These are phyloP conservation scores for Viridothelium virens DNA, from an alignment of 495 filamentous ascomycete genomes.

Conservation along the genomic window DNA sequence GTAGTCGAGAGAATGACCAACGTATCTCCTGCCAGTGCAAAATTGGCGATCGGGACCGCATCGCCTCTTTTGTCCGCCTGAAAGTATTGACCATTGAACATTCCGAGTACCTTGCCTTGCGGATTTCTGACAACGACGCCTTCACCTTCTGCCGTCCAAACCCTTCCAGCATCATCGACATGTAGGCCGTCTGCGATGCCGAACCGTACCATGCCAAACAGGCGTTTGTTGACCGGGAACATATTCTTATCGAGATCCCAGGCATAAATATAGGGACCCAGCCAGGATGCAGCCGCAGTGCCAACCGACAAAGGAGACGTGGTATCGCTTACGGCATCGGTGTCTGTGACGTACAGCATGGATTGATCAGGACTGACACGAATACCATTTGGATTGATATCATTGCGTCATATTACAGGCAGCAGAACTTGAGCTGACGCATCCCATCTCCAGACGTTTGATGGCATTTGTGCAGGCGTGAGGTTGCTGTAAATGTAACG, in stretches of 20 bases:
- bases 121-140: constrained; percentile 16
- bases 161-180: constrained; percentile 16
- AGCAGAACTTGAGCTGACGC: constrained; percentile 1
- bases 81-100: constrained; percentile 16
- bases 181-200: constrained; percentile 17
- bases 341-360: constrained; percentile 15
- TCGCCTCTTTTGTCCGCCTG: constrained; percentile 4
- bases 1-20: constrained; percentile 13
- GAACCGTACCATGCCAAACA: constrained; percentile 13
- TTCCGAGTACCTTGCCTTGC: constrained; percentile 16
- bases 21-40: constrained; percentile 14
- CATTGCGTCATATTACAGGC: constrained; percentile 1
- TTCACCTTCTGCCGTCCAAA: constrained; percentile 18
- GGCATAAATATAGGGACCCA: constrained; percentile 15
- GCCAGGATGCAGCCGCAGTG: constrained; percentile 1
- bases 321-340: background rate
- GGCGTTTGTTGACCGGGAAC: constrained; percentile 14
- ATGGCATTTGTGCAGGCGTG: constrained; percentile 5
- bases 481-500: background rate
- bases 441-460: constrained; percentile 13
- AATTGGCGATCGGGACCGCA: background rate
- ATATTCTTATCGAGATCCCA: constrained; percentile 13
- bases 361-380: constrained; percentile 13
- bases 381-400: constrained; percentile 14
- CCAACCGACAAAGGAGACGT: background rate